Evolutionary conservation across 768 basidiomycete genomes (phyloP), one percentile per base, ranked within the genome.

Genomic region (Lentinula sp.): DNA sequence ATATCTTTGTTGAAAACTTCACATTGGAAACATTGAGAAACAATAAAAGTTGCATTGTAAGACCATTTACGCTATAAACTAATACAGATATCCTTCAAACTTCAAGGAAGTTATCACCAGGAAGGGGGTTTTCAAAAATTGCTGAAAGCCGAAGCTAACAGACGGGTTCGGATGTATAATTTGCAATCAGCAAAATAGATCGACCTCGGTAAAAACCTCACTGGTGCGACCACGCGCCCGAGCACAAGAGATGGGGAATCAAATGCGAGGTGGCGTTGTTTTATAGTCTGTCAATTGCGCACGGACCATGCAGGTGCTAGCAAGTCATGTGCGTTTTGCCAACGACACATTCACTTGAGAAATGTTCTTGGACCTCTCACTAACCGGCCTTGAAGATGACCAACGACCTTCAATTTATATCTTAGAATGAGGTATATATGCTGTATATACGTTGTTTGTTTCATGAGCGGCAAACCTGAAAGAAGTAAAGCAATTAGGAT

Each of bases 141-240:
- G 87, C 88, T 87, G 83, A 78, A 81, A 82, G 86, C 88, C 87
- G 78, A 89, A 91, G 88, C 87, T 80, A 73, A 84, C 83, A 88
- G 89, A 91, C 88, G 89, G 57, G 88, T 91, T 90, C 88, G 90
- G 90, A 92, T 92, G 89, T 89, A 82, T 91, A 91, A 89, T 92
- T 92, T 92, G 89, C 89, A 92, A 92, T 87, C 87, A 92, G 89
- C 90, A 91, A 92, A 79, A 90, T 79, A 83, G 89, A 88, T 90
- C 86, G 88, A 87, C 85, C 88, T 93, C 91, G 87, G 90, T 92
- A 89, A 80, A 85, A 81, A 93, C 91, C 88, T 93, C 91, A 92
- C 89, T 89, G 86, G 85, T 56, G 39, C 87, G 88, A 90, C 87
- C 89, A 87, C 89, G 86, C 88, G 87, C 89, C 89, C 89, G 88